These are phyloP conservation scores for Plasmodium reichenowi DNA, from an alignment of 169 alveolate genomes.

Conservation along the genomic window DNA sequence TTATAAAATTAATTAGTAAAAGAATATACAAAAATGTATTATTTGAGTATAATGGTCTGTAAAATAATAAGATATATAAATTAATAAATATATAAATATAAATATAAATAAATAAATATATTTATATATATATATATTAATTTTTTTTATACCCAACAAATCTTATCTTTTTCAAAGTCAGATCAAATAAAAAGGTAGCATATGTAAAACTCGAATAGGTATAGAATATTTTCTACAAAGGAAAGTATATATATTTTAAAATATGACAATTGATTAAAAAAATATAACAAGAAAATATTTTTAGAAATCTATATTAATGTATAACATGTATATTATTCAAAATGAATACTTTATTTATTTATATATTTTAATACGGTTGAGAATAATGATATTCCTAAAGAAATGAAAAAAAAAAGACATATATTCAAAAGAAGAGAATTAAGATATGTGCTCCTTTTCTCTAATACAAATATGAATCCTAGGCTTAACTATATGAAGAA, in stretches of 20 bases:
- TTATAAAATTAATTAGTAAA: constrained; percentile 9
- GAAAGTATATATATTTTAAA: not conserved
- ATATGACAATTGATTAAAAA: not conserved
- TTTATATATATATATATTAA: too few species aligned
- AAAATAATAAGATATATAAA: constrained; percentile 1
- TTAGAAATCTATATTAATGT: too few species aligned
- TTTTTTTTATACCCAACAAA: constrained; percentile 24
- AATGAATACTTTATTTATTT: not conserved
- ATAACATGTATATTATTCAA: too few species aligned
- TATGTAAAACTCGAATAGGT: constrained; percentile 6
- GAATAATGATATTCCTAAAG: constrained; percentile 28
- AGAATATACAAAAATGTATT: constrained; percentile 2
- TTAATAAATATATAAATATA: not conserved
- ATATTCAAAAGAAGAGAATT: constrained; percentile 38
- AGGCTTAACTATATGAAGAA: constrained; percentile 22
- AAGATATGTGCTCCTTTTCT: constrained; percentile 34
- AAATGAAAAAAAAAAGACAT: constrained; percentile 60
- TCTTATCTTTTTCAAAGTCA: constrained; percentile 15
- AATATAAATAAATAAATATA: too few species aligned
- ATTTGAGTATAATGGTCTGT: constrained; percentile 11
- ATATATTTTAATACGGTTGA: constrained; percentile 22
- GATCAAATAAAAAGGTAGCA: constrained; percentile 20
- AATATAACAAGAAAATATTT: not conserved
- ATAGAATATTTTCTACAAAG: constrained; percentile 19
- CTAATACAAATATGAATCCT: constrained; percentile 27